Evolutionary conservation across 1,284 basidiomycete species (phyloP), one percentile per base, ranked within the genome.

Genomic region (Ustilago shanxiensis): DNA sequence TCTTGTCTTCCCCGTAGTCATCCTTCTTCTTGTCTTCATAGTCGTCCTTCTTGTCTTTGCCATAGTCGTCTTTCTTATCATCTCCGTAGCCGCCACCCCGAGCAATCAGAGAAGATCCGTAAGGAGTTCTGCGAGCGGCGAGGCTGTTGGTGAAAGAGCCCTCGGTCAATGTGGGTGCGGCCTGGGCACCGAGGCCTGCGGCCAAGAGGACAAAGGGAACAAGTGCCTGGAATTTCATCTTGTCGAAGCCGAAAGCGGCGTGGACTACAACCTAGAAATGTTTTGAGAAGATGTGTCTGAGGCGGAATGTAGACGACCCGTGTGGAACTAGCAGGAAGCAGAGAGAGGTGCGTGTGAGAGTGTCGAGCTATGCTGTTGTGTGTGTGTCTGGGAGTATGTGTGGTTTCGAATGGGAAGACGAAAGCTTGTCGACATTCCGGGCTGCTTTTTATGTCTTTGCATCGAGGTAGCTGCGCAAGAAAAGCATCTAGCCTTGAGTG

Each of bases 211-310:
- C 60, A 31, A 74, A 70, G 2, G 72, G 51, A 14, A 70, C 56
- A 14, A 74, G 47, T 16, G 63, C 54, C 28, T 74, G 72, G 29
- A 66, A 33, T 60, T 74, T 74, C 72, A 74, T 74, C 16, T 7
- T 60, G 55, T 22, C 13, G 14, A 16, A 37, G 35, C 31, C 31
- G 31, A 7, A 33, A 5, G 31, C 31, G 7, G 5, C 31, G 31
- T 11, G 11, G 31, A 33, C 7, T 33, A 7, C 28, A 52, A 31
- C 14, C 24, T 28, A 28, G 28, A 52, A 8, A 24, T 2, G n/a
- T 24, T 3, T 41, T 55, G 22, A 20, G 11, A 26, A 5, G 37
- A 28, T 28, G 11, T 24, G 24, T 41, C 6, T 41, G 13, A 41
- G 13, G 39, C n/a, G 39, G n/a, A 4, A 16, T 41, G n/a, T 41